Evolutionary conservation across 306 rosid species (phyloP).

Genomic region (Dryas drummondii): DNA sequence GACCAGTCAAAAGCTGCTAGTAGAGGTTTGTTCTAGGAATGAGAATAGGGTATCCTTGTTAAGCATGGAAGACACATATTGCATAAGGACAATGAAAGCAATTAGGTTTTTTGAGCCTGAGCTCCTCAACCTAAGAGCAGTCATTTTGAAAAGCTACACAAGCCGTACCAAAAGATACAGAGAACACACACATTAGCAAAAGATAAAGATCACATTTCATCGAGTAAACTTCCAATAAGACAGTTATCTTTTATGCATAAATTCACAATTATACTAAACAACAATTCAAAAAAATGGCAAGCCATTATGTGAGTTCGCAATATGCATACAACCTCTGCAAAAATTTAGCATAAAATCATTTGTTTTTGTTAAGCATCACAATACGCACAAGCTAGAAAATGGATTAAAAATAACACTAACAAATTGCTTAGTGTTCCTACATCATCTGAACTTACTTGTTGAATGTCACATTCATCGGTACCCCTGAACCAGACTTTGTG

Average conservation of each 20-base stretch:
- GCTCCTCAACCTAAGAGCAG: background rate
- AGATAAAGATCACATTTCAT: background rate
- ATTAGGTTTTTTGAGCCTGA: background rate
- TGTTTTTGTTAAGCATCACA: background rate
- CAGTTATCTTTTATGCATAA: background rate
- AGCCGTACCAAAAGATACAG: background rate
- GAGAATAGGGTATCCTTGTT: background rate
- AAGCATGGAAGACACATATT: background rate
- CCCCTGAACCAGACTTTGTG: constrained; percentile 75
- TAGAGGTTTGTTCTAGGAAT: background rate
- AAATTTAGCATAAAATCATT: background rate
- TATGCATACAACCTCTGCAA: background rate
- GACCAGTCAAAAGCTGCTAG: background rate
- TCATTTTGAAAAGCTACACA: background rate
- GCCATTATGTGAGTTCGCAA: background rate
- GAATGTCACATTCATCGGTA: constrained; percentile 67
- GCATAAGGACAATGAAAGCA: background rate
- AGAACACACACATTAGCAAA: background rate
- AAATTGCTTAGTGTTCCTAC: background rate
- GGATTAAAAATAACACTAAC: background rate
- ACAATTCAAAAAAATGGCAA: background rate
- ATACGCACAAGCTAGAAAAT: background rate
- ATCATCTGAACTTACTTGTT: constrained; percentile 57
- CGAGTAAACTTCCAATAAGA: background rate
- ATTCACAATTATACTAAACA: background rate